These are phyloP conservation scores for Glaciozyma martinii DNA, from an alignment of 768 basidiomycete species.

Conservation along the genomic window DNA sequence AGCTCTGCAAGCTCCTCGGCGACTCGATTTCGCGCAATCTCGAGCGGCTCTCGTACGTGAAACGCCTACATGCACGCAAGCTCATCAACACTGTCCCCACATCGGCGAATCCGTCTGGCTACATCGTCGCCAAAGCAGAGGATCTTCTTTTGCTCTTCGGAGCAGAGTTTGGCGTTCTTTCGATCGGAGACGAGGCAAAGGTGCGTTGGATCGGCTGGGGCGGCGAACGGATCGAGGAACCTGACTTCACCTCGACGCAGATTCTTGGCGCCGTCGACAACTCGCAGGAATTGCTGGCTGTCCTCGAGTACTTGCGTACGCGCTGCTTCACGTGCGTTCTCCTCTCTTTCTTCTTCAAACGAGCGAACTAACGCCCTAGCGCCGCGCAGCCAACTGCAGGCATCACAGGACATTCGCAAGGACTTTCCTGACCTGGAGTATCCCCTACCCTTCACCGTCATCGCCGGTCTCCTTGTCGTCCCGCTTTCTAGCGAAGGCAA, in stretches of 20 bases:
- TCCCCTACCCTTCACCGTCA: conserved; percentile 51
- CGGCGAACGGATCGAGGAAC: neutral
- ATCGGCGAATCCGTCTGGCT: conserved; percentile 60
- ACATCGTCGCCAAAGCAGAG: conserved; percentile 70
- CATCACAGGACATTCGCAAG: conserved; percentile 51
- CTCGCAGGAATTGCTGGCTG: conserved; percentile 66
- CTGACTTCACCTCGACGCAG: conserved; percentile 42
- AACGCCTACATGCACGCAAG: conserved; percentile 64
- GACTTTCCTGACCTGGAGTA: conserved; percentile 67
- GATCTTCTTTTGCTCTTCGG: conserved; percentile 70
- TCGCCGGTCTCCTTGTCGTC: conserved; percentile 66
- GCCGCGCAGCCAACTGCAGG: conserved; percentile 56
- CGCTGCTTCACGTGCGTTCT: conserved; percentile 57
- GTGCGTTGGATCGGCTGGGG: conserved; percentile 34
- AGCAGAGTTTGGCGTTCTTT: conserved; percentile 56
- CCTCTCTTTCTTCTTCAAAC: conserved; percentile 46
- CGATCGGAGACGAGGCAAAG: conserved; percentile 57
- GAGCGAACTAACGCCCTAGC: conserved; percentile 46
- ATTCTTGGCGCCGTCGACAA: conserved; percentile 60
- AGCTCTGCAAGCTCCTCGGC: conserved; percentile 68
- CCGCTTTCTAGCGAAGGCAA: conserved; percentile 62
- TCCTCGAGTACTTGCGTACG: conserved; percentile 68
- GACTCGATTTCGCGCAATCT: conserved; percentile 72
- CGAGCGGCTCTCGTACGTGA: conserved; percentile 67
- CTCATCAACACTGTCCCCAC: conserved; percentile 65